Percentiles rank a stretch among this genome's conserved stretches.
phyloP scores from a whole-genome alignment of 2,329 filamentous ascomycete genomes.

The Fusarium brevicatenulatum region DNA sequence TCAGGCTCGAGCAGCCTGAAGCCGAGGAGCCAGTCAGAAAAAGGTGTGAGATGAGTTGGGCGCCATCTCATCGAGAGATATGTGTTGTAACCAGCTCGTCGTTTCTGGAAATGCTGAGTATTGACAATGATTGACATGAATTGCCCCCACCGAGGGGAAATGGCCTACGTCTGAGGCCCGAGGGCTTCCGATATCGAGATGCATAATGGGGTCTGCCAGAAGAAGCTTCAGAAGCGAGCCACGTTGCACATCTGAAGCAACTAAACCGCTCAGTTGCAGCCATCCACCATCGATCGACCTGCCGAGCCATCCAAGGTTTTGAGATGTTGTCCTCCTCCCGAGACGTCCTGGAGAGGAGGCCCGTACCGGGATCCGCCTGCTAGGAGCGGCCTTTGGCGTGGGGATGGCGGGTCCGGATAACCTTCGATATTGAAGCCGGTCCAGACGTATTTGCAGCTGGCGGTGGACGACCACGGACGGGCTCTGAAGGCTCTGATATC shows the following conservation, averaged over 20 bases:
- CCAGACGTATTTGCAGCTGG: slow-evolving; percentile 19
- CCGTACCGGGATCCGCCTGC: slow-evolving; percentile 36
- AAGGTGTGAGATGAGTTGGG: slow-evolving; percentile 15
- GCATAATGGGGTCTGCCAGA: slow-evolving; percentile 43
- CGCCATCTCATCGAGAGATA: slow-evolving; percentile 13
- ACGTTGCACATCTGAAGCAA: slow-evolving; percentile 49
- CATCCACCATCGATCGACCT: slow-evolving; percentile 25
- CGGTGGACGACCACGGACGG: slow-evolving; percentile 1
- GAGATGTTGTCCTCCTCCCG: slow-evolving; percentile 25
- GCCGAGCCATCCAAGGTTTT: slow-evolving; percentile 35
- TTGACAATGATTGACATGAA: slow-evolving; percentile 37
- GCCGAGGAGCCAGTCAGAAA: slow-evolving; percentile 10
- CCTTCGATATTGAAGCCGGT: slow-evolving; percentile 11
- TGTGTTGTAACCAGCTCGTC: slow-evolving; percentile 8
- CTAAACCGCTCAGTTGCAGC: slow-evolving; percentile 46
- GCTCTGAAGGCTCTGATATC: not conserved
- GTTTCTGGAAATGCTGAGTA: slow-evolving; percentile 10
- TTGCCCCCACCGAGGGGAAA: slow-evolving; percentile 33
- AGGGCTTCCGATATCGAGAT: slow-evolving; percentile 43
- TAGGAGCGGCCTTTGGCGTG: slow-evolving; percentile 28
- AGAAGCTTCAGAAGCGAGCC: slow-evolving; percentile 47
- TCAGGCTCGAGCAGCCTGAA: slow-evolving; percentile 18
- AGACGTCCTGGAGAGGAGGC: slow-evolving; percentile 31
- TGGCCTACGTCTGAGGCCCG: slow-evolving; percentile 40
- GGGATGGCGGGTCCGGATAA: slow-evolving; percentile 31